Evolutionary conservation across 192 early-diverging fungal species (phyloP), one percentile per base, ranked within the genome.

Genomic region (Rhizophagus clarus): DNA sequence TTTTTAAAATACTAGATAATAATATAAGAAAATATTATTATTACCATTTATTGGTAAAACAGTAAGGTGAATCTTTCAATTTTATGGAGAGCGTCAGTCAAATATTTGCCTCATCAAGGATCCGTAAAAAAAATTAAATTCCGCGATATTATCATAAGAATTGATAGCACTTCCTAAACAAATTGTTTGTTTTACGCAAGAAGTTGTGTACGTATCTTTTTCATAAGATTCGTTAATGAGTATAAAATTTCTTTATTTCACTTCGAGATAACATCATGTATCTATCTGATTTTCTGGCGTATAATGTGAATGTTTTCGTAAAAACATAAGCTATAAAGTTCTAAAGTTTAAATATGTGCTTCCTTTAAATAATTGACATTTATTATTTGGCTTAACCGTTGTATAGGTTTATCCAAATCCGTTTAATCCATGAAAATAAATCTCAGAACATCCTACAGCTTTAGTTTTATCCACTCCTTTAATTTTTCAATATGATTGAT

Each of bases 51-150:
- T 49, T 9, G 47, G 47, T 49, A 49, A 49, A 9, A 49, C 47
- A 14, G 47, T 49, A 14, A 49, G 14, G 14, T 49, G 47, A 49
- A 49, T 14, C 6, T 49, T 12, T 49, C 47, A 14, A 49, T 49
- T 14, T 49, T 49, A 49, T 49, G 11, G 11, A 49, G 47, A 0
- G 86, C 68, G 37, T 77, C 62, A 66, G 86, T n/a, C 0, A 77
- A 15, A 70, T 61, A 60, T 86, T 73, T 26, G 87, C 88, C 0
- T 85, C 82, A 63, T 85, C 70, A n/a, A 3, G 86, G 82, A 70
- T 85, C 85, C 22, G 86, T 82, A n/a, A 12, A 83, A 72, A 63
- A 85, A 87, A 68, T 89, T 89, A 79, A 89, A 89, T 74, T 89
- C 88, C 14, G 83, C 86, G 8, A 81, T 82, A 67, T 89, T 89